Evolutionary conservation across 352 stramenopile genomes (phyloP).

Genomic region (Globisporangium paroecandrum): DNA sequence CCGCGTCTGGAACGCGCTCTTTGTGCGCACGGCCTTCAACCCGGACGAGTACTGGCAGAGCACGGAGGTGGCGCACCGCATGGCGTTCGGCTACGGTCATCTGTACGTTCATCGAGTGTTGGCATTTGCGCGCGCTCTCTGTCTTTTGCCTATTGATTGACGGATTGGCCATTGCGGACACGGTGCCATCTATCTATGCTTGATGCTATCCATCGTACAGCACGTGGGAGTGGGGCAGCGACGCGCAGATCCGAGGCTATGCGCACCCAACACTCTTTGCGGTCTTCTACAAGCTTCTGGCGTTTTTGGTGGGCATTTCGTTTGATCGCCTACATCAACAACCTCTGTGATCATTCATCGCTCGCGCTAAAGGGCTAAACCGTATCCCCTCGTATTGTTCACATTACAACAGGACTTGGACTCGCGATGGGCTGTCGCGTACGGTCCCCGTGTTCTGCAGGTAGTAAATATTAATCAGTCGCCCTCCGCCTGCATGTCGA

Average conservation of each 20-base stretch:
- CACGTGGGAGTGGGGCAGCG: slow-evolving; percentile 84
- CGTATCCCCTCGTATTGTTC: neutral
- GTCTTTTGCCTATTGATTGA: too few relatives aligned
- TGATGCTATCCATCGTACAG: slow-evolving; percentile 22
- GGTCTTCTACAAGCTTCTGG: slow-evolving; percentile 72
- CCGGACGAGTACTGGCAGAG: slow-evolving; percentile 90
- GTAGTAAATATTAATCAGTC: slow-evolving; percentile 15
- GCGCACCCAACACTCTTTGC: slow-evolving; percentile 77
- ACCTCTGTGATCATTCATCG: neutral
- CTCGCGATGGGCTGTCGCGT: slow-evolving; percentile 79
- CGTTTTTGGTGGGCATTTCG: slow-evolving; percentile 43
- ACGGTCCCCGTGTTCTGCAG: slow-evolving; percentile 70
- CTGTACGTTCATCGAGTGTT: slow-evolving; percentile 38
- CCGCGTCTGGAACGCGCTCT: slow-evolving; percentile 77
- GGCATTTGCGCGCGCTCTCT: neutral
- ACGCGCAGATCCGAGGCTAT: slow-evolving; percentile 69
- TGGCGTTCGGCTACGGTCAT: slow-evolving; percentile 86
- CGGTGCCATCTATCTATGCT: neutral
- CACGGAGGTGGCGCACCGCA: slow-evolving; percentile 78
- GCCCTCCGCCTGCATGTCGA: neutral
- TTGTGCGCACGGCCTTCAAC: slow-evolving; percentile 85
- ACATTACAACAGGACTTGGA: slow-evolving; percentile 56
- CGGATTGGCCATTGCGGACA: neutral
- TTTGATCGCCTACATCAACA: neutral
- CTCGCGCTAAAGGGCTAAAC: neutral